phyloP scores from a whole-genome alignment of 768 basidiomycete species.

The Hortiboletus campestris region DNA sequence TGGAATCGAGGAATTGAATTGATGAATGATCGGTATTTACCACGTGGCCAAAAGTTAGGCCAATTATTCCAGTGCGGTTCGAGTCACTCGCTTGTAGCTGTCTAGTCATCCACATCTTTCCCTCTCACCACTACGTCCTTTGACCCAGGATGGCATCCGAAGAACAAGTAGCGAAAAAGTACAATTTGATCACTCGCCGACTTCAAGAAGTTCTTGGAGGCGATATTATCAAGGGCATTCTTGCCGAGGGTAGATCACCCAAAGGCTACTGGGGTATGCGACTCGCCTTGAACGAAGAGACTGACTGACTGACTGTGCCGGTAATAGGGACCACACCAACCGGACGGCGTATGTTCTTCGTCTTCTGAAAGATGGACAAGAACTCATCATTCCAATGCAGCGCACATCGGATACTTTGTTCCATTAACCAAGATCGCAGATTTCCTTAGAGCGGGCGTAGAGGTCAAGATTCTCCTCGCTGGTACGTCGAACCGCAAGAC shows the following conservation, averaged over 20 bases:
- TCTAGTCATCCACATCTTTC: background rate
- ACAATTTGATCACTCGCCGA: constrained; percentile 79
- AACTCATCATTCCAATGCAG: constrained; percentile 39
- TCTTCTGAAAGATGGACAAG: background rate
- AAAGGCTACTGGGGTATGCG: constrained; percentile 89
- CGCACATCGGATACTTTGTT: constrained; percentile 97
- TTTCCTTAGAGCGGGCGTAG: constrained; percentile 90
- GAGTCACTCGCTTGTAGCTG: constrained; percentile 4
- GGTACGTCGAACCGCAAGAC: constrained; percentile 40
- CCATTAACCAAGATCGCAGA: constrained; percentile 94
- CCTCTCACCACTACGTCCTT: constrained; percentile 3
- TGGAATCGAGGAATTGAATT: background rate
- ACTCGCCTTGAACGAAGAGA: background rate
- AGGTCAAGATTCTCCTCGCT: constrained; percentile 80
- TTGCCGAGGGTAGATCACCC: constrained; percentile 71
- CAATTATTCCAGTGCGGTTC: constrained; percentile 4
- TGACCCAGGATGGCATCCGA: constrained; percentile 30
- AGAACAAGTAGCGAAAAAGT: constrained; percentile 47
- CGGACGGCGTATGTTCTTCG: constrained; percentile 75
- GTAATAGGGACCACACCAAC: constrained; percentile 84
- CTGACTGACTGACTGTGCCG: background rate
- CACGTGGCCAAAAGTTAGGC: constrained; percentile 1
- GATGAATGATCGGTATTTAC: background rate
- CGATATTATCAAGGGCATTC: constrained; percentile 76
- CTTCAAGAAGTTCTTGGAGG: constrained; percentile 87